Evolutionary conservation across 169 alveolate species (phyloP).

Genomic region (Ophryocystis elektroscirrha): DNA sequence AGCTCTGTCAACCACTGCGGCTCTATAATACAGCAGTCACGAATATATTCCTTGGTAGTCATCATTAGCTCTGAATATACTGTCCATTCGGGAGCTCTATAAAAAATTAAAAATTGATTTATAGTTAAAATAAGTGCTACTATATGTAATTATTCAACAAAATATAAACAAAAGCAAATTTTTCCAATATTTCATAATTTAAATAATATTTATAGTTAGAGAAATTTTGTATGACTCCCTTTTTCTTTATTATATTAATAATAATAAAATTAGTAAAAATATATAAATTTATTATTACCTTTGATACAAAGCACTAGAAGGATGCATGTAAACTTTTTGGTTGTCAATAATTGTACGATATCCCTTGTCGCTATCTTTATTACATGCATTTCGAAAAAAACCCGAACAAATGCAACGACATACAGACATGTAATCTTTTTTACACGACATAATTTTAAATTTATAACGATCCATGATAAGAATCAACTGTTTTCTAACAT

Average conservation of each 20-base stretch:
- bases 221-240: neutral
- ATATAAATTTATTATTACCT: constrained; percentile 25
- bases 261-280: neutral
- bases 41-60: constrained; percentile 92
- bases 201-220: neutral
- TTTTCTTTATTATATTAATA: neutral
- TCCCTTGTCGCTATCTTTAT: constrained; percentile 87
- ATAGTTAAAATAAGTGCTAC: neutral
- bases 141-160: too few species aligned
- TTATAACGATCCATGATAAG: constrained; percentile 78
- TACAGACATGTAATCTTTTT: constrained; percentile 17
- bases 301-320: constrained; percentile 78
- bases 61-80: constrained; percentile 86
- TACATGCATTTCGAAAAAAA: constrained; percentile 83
- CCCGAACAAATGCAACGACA: constrained; percentile 91
- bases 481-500: constrained; percentile 77
- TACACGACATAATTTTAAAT: constrained; percentile 22
- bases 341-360: constrained; percentile 79
- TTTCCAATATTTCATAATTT: neutral
- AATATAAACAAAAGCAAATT: neutral
- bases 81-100: constrained; percentile 82
- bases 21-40: constrained; percentile 81
- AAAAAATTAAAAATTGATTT: neutral
- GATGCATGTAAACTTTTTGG: constrained; percentile 89
- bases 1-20: constrained; percentile 91